Evolutionary conservation across 805 yeast genomes (phyloP).

Genomic region (Ogataea glucozyma): DNA sequence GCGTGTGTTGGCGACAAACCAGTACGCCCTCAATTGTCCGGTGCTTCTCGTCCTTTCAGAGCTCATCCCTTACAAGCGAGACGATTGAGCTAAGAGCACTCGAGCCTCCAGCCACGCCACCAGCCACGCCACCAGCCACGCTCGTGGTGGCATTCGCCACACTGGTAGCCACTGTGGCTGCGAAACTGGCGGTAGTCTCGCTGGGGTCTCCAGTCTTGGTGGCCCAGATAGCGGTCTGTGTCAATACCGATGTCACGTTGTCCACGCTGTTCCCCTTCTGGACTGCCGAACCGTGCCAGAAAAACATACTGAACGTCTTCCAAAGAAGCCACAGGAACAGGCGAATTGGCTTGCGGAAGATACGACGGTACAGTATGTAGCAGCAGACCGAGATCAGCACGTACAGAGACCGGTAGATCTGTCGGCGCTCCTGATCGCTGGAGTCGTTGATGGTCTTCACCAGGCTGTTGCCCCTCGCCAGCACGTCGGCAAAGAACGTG

Average conservation of each 20-base stretch:
- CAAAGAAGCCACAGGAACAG: slow-evolving; percentile 49
- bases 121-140: no score
- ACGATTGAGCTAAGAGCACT: slow-evolving; percentile 2
- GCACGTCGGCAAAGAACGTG: slow-evolving; percentile 41
- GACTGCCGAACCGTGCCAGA: slow-evolving; percentile 18
- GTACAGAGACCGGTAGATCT: slow-evolving; percentile 49
- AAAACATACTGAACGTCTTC: slow-evolving; percentile 34
- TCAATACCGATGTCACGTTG: slow-evolving; percentile 1
- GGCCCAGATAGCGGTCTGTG: slow-evolving; percentile 1
- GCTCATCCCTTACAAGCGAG: slow-evolving; percentile 14
- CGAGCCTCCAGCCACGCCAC: no score
- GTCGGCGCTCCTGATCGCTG: slow-evolving; percentile 47
- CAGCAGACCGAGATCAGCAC: slow-evolving; percentile 46
- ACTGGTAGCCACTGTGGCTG: background rate
- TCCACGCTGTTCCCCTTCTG: slow-evolving; percentile 1
- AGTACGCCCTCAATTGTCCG: no score
- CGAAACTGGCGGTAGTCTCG: background rate
- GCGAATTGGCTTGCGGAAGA: slow-evolving; percentile 45
- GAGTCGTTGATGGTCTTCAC: slow-evolving; percentile 54
- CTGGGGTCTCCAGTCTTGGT: background rate
- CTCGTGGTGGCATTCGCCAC: background rate
- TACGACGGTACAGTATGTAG: slow-evolving; percentile 53
- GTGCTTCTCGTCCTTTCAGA: no score
- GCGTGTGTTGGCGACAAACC: no score
- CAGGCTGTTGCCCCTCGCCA: slow-evolving; percentile 44